Base-by-base conservation (phyloP, 2,329 filamentous ascomycete genomes). In the Fusarium armeniacum region DNA sequence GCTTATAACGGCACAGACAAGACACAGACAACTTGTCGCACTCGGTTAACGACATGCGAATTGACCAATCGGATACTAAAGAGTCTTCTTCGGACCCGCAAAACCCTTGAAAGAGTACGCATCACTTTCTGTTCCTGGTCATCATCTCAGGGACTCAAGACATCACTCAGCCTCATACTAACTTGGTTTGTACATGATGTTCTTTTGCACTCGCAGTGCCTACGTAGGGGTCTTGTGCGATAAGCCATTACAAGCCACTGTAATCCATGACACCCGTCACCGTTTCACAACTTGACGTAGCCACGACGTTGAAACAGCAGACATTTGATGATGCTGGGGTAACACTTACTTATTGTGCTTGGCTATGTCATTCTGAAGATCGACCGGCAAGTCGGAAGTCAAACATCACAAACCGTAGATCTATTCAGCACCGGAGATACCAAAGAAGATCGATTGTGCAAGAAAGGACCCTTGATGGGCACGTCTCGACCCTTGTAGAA, bases 1-100 rank as follows among this genome's bases (percentile, higher is more conserved):
- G 9, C 60, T 62, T 47, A 22, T 59, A 51, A 65, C 62, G 52
- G 62, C 62, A 65, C 52, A 52, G 35, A n/a, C 22, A 40, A 30
- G 24, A 30, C 8, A 11, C 16, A n/a, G 33, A 1, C 28, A 44
- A 20, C 35, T 24, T 35, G 20, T 65, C 45, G 60, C 52, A 65
- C 60, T 52, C 58, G 58, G 43, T n/a, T 38, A 49, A 18, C 1
- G n/a, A n/a, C 6, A 20, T 10, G 16, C 16, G 13, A 47, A 43
- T 18, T 2, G 6, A 11, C 58, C 50, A 64, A 58, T 63, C 28
- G 10, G 28, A 30, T 30, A 30, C 10, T 11, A 30, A 2, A 6
- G 20, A 1, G 6, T 16, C 6, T 10, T 9, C 4, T 7, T 11
- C 28, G 13, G 1, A 12, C 24, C 46, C 59, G 30, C 35, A 30